Conservation (phyloP, 768 basidiomycete genomes). For the Trametes sanguinea region DNA sequence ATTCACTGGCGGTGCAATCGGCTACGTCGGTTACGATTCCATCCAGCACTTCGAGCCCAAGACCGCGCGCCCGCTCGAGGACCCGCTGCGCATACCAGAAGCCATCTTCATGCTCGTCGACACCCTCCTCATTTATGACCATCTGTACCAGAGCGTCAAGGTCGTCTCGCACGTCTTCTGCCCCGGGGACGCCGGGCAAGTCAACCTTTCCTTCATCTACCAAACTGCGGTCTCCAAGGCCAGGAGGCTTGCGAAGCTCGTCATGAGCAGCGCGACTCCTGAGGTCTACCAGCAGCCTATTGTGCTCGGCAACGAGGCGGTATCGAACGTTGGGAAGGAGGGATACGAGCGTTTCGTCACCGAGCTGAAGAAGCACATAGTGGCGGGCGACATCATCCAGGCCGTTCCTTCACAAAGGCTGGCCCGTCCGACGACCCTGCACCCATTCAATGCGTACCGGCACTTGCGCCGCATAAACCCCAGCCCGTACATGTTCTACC, state of each 20-base stretch:
- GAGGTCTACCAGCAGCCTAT: conserved; percentile 70
- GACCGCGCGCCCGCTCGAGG: conserved; percentile 73
- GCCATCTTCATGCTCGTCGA: conserved; percentile 96
- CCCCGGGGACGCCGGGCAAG: conserved; percentile 64
- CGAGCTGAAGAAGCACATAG: conserved; percentile 88
- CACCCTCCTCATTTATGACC: conserved; percentile 94
- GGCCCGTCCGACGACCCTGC: conserved; percentile 79
- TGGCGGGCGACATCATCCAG: conserved; percentile 98
- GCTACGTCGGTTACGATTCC: conserved; percentile 96
- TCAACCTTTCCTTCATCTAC: conserved; percentile 83
- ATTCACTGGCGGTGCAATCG: conserved; percentile 96
- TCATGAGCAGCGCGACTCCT: conserved; percentile 53
- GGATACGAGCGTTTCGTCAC: conserved; percentile 94
- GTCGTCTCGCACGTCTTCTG: conserved; percentile 95
- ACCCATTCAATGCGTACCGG: conserved; percentile 97
- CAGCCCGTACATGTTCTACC: conserved; percentile 98
- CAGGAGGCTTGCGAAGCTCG: conserved; percentile 72
- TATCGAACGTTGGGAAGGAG: conserved; percentile 90
- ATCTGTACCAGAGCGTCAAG: conserved; percentile 93
- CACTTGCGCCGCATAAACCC: conserved; percentile 94
- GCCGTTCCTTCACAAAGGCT: conserved; percentile 96
- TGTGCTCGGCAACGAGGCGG: conserved; percentile 63
- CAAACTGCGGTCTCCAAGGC: conserved; percentile 84
- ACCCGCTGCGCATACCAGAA: conserved; percentile 88
- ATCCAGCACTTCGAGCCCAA: conserved; percentile 97